Conservation (phyloP, 371 early-diverging fungal species). For the Syncephalastrum monosporum region DNA sequence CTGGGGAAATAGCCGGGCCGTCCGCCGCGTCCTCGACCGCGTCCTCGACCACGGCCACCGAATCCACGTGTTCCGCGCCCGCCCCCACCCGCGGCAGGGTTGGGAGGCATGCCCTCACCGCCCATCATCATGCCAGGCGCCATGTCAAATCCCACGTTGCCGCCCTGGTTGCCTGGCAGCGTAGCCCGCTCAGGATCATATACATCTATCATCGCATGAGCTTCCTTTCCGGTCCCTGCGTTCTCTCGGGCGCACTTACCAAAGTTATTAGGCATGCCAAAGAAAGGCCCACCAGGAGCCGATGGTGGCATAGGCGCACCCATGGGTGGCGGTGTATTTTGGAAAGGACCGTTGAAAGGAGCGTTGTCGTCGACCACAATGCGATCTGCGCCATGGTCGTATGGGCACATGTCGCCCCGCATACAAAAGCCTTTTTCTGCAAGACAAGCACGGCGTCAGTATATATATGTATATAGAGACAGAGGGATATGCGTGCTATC, state of each 20-base stretch:
- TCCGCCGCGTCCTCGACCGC: conserved; percentile 32
- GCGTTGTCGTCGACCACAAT: conserved; percentile 68
- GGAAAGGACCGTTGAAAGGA: conserved; percentile 24
- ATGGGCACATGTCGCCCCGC: conserved; percentile 81
- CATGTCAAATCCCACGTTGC: conserved; percentile 11
- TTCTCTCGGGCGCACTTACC: conserved; percentile 9
- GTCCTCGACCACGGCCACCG: conserved; percentile 22
- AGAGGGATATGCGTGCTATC: background rate
- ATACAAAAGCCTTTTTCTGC: conserved; percentile 74
- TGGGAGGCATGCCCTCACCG: conserved; percentile 11
- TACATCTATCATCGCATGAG: conserved; percentile 7
- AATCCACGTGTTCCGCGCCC: conserved; percentile 18
- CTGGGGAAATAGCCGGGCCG: conserved; percentile 4
- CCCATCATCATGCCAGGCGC: conserved; percentile 16
- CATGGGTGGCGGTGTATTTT: conserved; percentile 19
- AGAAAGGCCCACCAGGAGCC: conserved; percentile 14
- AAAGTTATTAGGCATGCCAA: conserved; percentile 21
- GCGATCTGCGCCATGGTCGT: conserved; percentile 74
- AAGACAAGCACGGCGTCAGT: background rate
- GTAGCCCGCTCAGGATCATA: conserved; percentile 23
- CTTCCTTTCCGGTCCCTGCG: no score
- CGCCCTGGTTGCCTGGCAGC: conserved; percentile 3
- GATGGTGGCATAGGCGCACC: conserved; percentile 16
- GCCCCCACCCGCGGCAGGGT: conserved; percentile 16
- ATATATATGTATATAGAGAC: background rate